Conservation (phyloP, 345 rosid species). For the Eutrema yunnanense region DNA sequence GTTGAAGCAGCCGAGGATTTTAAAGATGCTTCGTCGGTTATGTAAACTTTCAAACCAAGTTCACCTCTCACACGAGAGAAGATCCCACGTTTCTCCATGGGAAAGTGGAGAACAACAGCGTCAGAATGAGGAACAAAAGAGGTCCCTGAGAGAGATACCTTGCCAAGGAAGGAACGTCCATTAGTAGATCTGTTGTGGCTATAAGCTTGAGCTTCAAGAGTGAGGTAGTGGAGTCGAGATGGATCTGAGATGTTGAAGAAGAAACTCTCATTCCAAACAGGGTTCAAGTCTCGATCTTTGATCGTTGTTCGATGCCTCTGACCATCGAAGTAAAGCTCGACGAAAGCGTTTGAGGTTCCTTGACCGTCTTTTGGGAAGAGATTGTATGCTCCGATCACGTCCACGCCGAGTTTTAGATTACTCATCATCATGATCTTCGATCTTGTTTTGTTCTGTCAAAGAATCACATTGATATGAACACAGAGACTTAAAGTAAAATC, state of each 20-base stretch:
- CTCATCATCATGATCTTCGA: slow-evolving; percentile 38
- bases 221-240: slow-evolving; percentile 66
- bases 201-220: slow-evolving; percentile 67
- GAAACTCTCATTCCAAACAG: slow-evolving; percentile 97
- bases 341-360: slow-evolving; percentile 80
- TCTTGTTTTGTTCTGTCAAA: neutral
- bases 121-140: slow-evolving; percentile 85
- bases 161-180: slow-evolving; percentile 88
- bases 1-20: slow-evolving; percentile 51
- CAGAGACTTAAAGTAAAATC: slow-evolving; percentile 12
- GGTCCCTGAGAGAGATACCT: slow-evolving; percentile 65
- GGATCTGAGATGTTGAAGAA: slow-evolving; percentile 91
- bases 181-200: slow-evolving; percentile 50
- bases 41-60: slow-evolving; percentile 79
- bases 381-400: slow-evolving; percentile 83
- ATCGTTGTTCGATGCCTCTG: slow-evolving; percentile 79
- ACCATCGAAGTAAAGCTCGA: slow-evolving; percentile 86
- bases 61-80: slow-evolving; percentile 95
- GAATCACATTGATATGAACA: slow-evolving; percentile 31
- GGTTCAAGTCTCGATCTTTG: slow-evolving; percentile 85
- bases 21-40: slow-evolving; percentile 64
- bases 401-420: slow-evolving; percentile 83
- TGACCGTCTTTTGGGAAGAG: slow-evolving; percentile 91
- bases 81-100: slow-evolving; percentile 81
- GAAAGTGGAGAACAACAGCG: slow-evolving; percentile 85